Evolutionary conservation across 202 grass and related monocot genomes (phyloP), one percentile per base, ranked within the genome.

Genomic region (Panicum virgatum): DNA sequence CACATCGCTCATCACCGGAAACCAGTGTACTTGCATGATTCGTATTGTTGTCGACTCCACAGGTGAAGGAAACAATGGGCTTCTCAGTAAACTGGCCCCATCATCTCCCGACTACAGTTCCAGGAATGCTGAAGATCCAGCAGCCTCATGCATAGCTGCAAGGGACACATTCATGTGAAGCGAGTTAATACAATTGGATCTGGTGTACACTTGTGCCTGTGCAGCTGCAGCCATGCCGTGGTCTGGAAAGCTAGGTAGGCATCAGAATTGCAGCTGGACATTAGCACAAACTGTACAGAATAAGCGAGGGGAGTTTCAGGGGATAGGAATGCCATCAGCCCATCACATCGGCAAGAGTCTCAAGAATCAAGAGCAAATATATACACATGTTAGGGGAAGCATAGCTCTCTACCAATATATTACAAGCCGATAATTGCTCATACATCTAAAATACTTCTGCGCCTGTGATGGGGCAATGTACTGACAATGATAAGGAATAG

Each of bases 371-470:
- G 45, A 57, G 43, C 52, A 62, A 61, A 82, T 80, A 71, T 78
- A 83, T 54, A 75, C 30, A 87, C 50, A 69, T 78, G 54, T 59
- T 72, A 68, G 61, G 58, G 16, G 76, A 74, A 23, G 68, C 54
- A 58, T 65, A 80, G 20, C 75, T 74, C n/a, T n/a, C 84, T 86
- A 80, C 62, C 26, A 48, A 79, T 75, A 83, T 65, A 83, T 87
- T 76, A 90, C 88, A 90, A 36, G 69, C 69, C 63, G 29, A 84
- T 40, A 87, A 76, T 80, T 84, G 80, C 75, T 87, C 84, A 57
- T 70, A 57, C 52, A 69, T 69, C 75, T 90, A 76, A 76, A 73
- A 76, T 50, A 73, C 75, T 65, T 79, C 6, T 43, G 15, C 27
- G 59, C 16, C 45, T 50, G 11, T 79, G 75, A 69, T 74, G 43